Evolutionary conservation across 768 basidiomycete genomes (phyloP).

Genomic region (Tylopilus vinaceipallidus): DNA sequence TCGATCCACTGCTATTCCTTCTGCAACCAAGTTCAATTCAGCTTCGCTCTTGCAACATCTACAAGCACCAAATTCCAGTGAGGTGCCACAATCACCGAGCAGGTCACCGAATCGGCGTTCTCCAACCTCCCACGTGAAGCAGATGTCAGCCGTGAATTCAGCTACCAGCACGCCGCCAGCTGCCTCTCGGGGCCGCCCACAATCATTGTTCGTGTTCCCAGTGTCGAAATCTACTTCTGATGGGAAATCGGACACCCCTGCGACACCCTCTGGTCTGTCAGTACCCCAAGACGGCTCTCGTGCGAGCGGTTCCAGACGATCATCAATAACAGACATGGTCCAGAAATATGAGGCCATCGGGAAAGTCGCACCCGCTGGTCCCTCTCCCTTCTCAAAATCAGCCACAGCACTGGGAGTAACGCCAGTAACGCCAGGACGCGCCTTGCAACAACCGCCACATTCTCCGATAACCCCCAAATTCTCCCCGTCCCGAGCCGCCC

Average conservation of each 20-base stretch:
- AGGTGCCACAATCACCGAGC: slow-evolving; percentile 27
- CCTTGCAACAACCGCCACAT: slow-evolving; percentile 15
- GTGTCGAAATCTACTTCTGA: slow-evolving; percentile 38
- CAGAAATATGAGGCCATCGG: slow-evolving; percentile 72
- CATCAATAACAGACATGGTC: slow-evolving; percentile 86
- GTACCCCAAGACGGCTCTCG: slow-evolving; percentile 50
- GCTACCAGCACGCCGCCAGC: slow-evolving; percentile 28
- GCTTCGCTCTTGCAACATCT: slow-evolving; percentile 28
- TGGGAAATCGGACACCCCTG: slow-evolving; percentile 36
- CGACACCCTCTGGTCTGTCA: slow-evolving; percentile 37
- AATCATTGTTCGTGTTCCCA: slow-evolving; percentile 79
- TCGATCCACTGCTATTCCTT: slow-evolving; percentile 17
- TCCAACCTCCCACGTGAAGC: slow-evolving; percentile 30
- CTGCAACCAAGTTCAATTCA: slow-evolving; percentile 20
- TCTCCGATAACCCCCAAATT: slow-evolving; percentile 27
- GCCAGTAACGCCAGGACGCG: slow-evolving; percentile 20
- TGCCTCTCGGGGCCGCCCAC: slow-evolving; percentile 59
- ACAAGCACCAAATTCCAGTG: slow-evolving; percentile 17
- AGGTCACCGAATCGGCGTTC: slow-evolving; percentile 30
- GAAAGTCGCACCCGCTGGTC: slow-evolving; percentile 30
- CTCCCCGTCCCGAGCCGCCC: slow-evolving; percentile 20
- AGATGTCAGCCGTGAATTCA: slow-evolving; percentile 26
- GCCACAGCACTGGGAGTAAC: slow-evolving; percentile 10
- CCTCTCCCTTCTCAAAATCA: slow-evolving; percentile 35
- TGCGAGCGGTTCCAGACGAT: slow-evolving; percentile 46